A percentile compares a stretch with the other conserved stretches of the same genome.
Conservation (phyloP, 2,329 filamentous ascomycete genomes). For the Shiraia sp. region DNA sequence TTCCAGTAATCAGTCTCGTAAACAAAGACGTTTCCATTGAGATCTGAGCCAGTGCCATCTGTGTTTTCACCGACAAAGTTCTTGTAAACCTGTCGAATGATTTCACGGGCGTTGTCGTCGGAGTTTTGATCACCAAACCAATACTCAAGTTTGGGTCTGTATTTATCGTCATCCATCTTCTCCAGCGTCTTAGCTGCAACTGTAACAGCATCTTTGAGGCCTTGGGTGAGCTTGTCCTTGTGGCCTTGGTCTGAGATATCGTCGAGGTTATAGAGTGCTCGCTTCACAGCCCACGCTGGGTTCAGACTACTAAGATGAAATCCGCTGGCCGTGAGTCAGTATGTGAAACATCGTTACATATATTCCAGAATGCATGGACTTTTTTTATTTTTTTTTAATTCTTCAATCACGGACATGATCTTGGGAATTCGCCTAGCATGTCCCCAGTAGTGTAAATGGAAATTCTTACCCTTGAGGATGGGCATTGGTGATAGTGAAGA, state of each 20-base stretch:
- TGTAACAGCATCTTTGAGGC: slow-evolving; percentile 12
- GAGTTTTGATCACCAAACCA: slow-evolving; percentile 8
- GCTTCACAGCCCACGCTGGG: slow-evolving; percentile 6
- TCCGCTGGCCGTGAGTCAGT: not conserved
- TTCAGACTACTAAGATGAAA: slow-evolving; percentile 6
- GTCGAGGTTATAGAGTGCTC: slow-evolving; percentile 6
- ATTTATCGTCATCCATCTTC: slow-evolving; percentile 9
- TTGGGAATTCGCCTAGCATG: too few species aligned
- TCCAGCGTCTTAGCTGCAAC: slow-evolving; percentile 10
- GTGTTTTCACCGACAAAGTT: slow-evolving; percentile 6
- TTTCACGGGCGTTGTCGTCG: slow-evolving; percentile 2
- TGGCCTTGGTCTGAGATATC: slow-evolving; percentile 5
- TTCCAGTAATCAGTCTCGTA: slow-evolving; percentile 1
- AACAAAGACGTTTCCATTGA: not conserved
- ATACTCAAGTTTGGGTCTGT: slow-evolving; percentile 3
- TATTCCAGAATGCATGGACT: not conserved
- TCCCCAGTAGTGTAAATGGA: too few species aligned
- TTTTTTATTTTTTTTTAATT: too few species aligned
- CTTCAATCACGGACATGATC: slow-evolving; percentile 1
- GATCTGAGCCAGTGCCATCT: slow-evolving; percentile 1
- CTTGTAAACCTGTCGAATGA: slow-evolving; percentile 6
- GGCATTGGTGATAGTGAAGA: too few species aligned
- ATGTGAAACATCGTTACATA: not conserved
- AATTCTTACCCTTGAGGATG: too few species aligned
- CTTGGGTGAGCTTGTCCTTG: slow-evolving; percentile 12